A percentile compares a stretch with the other conserved stretches of the same genome.
Evolutionary conservation across 257 asterid species (phyloP).

Genomic region (Solanum sitiens): DNA sequence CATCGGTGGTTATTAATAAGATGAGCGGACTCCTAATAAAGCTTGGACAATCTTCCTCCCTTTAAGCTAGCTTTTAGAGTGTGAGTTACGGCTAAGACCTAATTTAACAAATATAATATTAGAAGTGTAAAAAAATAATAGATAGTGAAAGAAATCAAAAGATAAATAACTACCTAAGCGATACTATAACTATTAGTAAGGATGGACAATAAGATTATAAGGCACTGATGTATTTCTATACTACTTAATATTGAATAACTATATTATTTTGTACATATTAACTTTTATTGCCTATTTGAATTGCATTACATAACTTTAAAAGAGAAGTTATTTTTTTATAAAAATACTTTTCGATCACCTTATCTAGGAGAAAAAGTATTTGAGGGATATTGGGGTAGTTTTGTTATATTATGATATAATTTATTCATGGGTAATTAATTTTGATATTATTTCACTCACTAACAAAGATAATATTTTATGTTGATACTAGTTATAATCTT

Average conservation of each 20-base stretch:
- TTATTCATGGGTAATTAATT: background rate
- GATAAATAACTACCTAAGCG: background rate
- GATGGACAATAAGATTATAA: background rate
- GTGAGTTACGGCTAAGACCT: rapidly evolving
- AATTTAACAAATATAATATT: no score
- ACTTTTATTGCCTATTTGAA: background rate
- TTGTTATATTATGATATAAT: background rate
- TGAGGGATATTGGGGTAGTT: background rate
- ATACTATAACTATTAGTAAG: background rate
- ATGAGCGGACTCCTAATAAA: no score
- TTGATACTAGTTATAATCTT: background rate
- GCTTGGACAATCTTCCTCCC: no score
- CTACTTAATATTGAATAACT: no score
- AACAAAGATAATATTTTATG: no score
- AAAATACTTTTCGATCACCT: background rate
- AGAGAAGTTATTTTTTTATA: background rate
- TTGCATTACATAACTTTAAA: background rate
- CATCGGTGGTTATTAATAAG: no score
- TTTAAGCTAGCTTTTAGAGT: no score
- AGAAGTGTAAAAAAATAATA: no score
- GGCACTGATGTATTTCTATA: background rate
- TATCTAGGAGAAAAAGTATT: background rate
- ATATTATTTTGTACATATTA: background rate
- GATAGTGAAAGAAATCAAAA: background rate
- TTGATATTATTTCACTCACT: background rate